Percentiles rank a stretch among this genome's conserved stretches.
phyloP scores from a whole-genome alignment of 495 filamentous ascomycete genomes.

The Bathelium albidoporum region DNA sequence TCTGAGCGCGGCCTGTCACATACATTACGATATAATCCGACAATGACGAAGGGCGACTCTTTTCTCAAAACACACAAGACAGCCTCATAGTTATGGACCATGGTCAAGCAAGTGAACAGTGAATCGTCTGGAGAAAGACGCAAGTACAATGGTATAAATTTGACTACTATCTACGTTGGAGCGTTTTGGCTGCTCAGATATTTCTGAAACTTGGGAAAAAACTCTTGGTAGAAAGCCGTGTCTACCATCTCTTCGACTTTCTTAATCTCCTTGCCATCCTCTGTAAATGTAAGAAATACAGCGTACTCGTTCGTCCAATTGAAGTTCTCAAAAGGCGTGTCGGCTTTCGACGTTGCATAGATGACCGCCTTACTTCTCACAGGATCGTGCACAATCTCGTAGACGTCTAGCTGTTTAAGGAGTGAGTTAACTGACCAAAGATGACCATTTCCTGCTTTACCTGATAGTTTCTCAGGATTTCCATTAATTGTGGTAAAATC shows the following conservation, averaged over 20 bases:
- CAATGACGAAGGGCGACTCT: too few relatives aligned
- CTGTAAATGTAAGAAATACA: conserved; percentile 10
- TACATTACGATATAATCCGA: too few relatives aligned
- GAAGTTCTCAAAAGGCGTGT: conserved; percentile 11
- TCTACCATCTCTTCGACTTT: conserved; percentile 12
- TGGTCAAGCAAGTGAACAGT: too few relatives aligned
- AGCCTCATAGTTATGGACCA: too few relatives aligned
- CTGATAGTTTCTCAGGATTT: background rate
- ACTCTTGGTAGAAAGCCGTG: background rate
- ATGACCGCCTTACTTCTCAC: conserved; percentile 6
- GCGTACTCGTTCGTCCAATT: conserved; percentile 14
- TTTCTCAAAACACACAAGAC: too few relatives aligned
- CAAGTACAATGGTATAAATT: background rate
- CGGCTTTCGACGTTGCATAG: conserved; percentile 4
- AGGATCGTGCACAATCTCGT: conserved; percentile 6
- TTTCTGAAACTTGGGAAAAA: background rate
- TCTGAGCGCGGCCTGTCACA: too few relatives aligned
- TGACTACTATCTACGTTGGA: background rate
- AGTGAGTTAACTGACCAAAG: background rate
- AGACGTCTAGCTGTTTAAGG: conserved; percentile 50
- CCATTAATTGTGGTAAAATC: background rate
- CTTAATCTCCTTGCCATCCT: conserved; percentile 12
- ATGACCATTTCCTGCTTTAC: background rate
- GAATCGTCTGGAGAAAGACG: too few relatives aligned
- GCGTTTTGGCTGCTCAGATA: background rate